A percentile compares a stretch with the other conserved stretches of the same genome.
phyloP scores from a whole-genome alignment of 1,284 basidiomycete genomes.

The Macrocybe sp. region DNA sequence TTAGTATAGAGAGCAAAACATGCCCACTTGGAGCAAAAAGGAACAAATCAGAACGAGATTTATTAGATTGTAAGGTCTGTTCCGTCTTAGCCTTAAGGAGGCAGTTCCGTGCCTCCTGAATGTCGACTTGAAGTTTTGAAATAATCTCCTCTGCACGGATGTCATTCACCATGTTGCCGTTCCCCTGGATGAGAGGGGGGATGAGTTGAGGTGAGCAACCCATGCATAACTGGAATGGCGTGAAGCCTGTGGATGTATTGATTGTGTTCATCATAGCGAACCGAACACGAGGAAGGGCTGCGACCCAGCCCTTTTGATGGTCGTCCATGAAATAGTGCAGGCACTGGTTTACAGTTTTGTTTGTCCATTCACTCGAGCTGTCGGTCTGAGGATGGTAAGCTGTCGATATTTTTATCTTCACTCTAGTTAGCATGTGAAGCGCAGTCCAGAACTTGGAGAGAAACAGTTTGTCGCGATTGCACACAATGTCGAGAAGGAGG shows the following conservation, averaged over 20 bases:
- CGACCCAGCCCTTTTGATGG: slow-evolving; percentile 15
- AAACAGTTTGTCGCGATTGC: slow-evolving; percentile 38
- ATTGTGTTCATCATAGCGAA: slow-evolving; percentile 16
- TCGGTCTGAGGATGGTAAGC: slow-evolving; percentile 40
- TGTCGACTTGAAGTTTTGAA: slow-evolving; percentile 15
- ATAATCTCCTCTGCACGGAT: slow-evolving; percentile 15
- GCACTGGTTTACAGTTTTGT: slow-evolving; percentile 21
- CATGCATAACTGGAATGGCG: slow-evolving; percentile 26
- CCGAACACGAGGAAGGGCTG: slow-evolving; percentile 12
- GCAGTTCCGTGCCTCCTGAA: slow-evolving; percentile 23
- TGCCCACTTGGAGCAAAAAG: slow-evolving; percentile 19
- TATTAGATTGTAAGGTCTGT: slow-evolving; percentile 25
- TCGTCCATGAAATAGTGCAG: slow-evolving; percentile 10
- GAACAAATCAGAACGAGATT: slow-evolving; percentile 7
- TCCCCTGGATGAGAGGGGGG: slow-evolving; percentile 12
- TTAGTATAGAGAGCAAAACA: slow-evolving; percentile 24
- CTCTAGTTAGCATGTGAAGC: slow-evolving; percentile 27
- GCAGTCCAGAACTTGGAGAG: slow-evolving; percentile 36
- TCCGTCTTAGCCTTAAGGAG: slow-evolving; percentile 21
- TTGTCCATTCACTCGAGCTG: slow-evolving; percentile 33
- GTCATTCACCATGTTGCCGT: too few relatives aligned
- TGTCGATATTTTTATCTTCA: slow-evolving; percentile 33
- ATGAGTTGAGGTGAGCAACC: slow-evolving; percentile 20
- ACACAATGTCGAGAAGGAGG: slow-evolving; percentile 32
- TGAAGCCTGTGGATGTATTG: slow-evolving; percentile 9